Percentiles rank a stretch among this genome's conserved stretches.
Conservation (phyloP, 2,329 filamentous ascomycete genomes). For the Stagonosporopsis cucurbitacearum region DNA sequence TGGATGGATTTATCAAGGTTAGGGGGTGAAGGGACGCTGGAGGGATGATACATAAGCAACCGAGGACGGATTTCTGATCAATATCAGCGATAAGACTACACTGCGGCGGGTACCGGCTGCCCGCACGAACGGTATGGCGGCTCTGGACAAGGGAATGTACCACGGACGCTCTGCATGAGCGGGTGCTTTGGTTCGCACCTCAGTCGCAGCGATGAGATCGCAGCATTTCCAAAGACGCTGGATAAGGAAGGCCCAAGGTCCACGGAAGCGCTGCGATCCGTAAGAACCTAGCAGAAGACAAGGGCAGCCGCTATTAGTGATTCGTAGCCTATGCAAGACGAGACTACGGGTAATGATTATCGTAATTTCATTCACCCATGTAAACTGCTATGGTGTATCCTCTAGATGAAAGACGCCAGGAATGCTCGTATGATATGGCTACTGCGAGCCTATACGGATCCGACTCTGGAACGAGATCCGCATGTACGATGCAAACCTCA, state of each 20-base stretch:
- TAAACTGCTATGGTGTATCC: conserved; percentile 24
- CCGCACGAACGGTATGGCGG: neutral
- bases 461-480: neutral
- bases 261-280: neutral
- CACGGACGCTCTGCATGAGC: neutral
- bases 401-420: conserved; percentile 36
- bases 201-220: neutral
- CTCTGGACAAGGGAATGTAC: neutral
- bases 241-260: neutral
- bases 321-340: neutral
- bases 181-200: neutral
- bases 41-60: neutral
- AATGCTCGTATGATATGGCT: conserved; percentile 28
- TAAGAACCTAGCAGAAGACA: neutral
- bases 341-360: neutral
- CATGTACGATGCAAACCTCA: conserved; percentile 51
- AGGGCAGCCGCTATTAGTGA: neutral
- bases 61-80: neutral
- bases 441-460: conserved; percentile 7
- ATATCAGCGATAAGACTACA: neutral
- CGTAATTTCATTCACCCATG: conserved; percentile 28
- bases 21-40: conserved; percentile 33
- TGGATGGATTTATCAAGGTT: conserved; percentile 77
- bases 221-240: neutral
- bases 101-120: neutral